Conservation (phyloP, 2,329 filamentous ascomycete genomes). For the Colletotrichum liriopes region DNA sequence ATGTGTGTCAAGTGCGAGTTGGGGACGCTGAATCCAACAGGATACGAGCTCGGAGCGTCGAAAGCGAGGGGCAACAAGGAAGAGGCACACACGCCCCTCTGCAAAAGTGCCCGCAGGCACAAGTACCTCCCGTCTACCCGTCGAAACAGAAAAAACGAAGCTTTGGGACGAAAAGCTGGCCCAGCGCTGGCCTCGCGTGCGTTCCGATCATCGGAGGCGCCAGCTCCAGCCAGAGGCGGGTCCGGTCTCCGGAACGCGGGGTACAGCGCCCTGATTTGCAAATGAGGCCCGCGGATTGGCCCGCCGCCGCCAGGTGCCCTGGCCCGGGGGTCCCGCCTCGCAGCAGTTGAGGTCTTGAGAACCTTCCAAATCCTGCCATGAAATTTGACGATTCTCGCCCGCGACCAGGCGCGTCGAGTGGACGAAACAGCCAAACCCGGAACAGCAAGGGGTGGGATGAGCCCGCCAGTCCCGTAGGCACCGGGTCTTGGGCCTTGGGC, state of each 20-base stretch:
- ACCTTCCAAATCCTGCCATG: constrained; percentile 32
- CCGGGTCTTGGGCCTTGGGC: constrained; percentile 1
- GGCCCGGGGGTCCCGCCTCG: constrained; percentile 9
- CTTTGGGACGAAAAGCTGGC: constrained; percentile 24
- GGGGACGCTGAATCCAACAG: constrained; percentile 26
- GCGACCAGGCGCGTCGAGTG: background rate
- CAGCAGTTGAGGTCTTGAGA: constrained; percentile 21
- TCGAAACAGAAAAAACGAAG: constrained; percentile 20
- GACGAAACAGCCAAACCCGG: background rate
- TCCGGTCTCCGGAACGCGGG: constrained; percentile 57
- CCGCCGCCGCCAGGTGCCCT: constrained; percentile 30
- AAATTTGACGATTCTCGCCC: background rate
- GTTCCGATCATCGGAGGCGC: constrained; percentile 53
- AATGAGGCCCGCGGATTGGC: constrained; percentile 50
- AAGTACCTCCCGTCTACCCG: background rate
- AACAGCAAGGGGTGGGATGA: background rate
- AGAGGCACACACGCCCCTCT: constrained; percentile 18
- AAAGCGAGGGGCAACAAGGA: constrained; percentile 13
- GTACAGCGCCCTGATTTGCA: constrained; percentile 52
- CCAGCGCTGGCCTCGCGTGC: constrained; percentile 3
- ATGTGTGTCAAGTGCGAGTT: constrained; percentile 7
- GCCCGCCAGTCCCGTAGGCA: background rate
- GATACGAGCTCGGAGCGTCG: constrained; percentile 10
- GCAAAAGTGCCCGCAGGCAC: constrained; percentile 33
- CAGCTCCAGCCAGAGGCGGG: constrained; percentile 36